phyloP scores from a whole-genome alignment of 176 grass and related monocot genomes.

The Neostapfia colusana region DNA sequence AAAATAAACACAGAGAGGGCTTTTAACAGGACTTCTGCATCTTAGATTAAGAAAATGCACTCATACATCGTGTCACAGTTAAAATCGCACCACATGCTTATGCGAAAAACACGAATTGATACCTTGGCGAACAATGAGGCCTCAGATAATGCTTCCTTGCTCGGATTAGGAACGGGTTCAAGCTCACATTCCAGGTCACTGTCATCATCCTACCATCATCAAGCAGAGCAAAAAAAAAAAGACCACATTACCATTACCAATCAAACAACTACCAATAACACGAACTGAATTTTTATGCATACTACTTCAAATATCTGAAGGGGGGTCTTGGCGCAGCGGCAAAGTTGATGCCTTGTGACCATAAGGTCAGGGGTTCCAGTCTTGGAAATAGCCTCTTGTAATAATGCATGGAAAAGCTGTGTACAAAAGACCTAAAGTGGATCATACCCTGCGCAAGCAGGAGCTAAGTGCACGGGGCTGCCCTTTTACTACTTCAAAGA shows the following conservation, averaged over 20 bases:
- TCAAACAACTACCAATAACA: background rate
- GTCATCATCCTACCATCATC: constrained; percentile 67
- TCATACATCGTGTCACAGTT: background rate
- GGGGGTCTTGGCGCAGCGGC: too few relatives aligned
- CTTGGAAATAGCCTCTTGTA: too few relatives aligned
- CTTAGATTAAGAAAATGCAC: background rate
- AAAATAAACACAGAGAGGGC: background rate
- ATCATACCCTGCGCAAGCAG: too few relatives aligned
- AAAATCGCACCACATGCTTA: background rate
- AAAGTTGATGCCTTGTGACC: too few relatives aligned
- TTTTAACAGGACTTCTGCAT: constrained; percentile 16
- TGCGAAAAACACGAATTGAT: constrained; percentile 6
- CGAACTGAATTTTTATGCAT: background rate
- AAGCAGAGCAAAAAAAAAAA: background rate
- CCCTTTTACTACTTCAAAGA: background rate
- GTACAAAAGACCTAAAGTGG: too few relatives aligned
- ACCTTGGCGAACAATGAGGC: constrained; percentile 72
- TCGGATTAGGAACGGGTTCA: constrained; percentile 61
- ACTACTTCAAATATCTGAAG: constrained; percentile 5
- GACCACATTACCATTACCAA: background rate
- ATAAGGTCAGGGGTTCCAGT: too few relatives aligned
- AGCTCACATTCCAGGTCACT: constrained; percentile 86
- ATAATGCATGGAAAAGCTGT: too few relatives aligned
- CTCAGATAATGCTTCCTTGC: constrained; percentile 52
- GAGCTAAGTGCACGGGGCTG: too few relatives aligned